A percentile compares a stretch with the other conserved stretches of the same genome.
These are phyloP conservation scores for Penicillium freii DNA, from an alignment of 2,329 filamentous ascomycete species.

Conservation along the genomic window DNA sequence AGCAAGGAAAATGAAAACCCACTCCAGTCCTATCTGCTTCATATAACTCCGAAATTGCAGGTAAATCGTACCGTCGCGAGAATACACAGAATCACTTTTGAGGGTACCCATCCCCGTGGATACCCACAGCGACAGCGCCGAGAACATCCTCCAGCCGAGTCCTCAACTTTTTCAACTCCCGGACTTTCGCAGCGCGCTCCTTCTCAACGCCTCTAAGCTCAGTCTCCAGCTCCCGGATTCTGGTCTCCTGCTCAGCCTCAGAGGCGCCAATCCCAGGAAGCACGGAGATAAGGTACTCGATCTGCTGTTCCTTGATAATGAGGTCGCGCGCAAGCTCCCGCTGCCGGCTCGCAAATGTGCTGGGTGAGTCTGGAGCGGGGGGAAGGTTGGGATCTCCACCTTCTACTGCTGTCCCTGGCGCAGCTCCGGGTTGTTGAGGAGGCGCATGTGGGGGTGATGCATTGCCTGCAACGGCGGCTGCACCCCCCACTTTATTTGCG, in stretches of 20 bases:
- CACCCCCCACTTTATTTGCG: conserved; percentile 16
- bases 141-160: conserved; percentile 45
- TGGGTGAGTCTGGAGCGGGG: conserved; percentile 42
- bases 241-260: conserved; percentile 45
- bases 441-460: conserved; percentile 25
- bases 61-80: background rate
- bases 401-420: conserved; percentile 15
- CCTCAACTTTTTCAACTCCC: conserved; percentile 43
- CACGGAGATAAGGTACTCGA: conserved; percentile 48
- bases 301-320: conserved; percentile 52
- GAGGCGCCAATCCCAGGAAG: conserved; percentile 48
- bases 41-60: background rate
- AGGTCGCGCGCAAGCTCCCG: conserved; percentile 50
- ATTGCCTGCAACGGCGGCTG: conserved; percentile 15
- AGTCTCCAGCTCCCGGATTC: conserved; percentile 44
- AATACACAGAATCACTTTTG: conserved; percentile 1
- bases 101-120: conserved; percentile 29
- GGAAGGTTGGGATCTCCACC: conserved; percentile 32
- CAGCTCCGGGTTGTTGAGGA: conserved; percentile 20
- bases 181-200: conserved; percentile 42
- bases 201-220: conserved; percentile 47
- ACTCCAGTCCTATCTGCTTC: background rate
- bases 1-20: background rate
- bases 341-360: conserved; percentile 45
- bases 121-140: conserved; percentile 39